These are phyloP conservation scores for Penicillium simplicissimum DNA, from an alignment of 495 filamentous ascomycete genomes.

Conservation along the genomic window DNA sequence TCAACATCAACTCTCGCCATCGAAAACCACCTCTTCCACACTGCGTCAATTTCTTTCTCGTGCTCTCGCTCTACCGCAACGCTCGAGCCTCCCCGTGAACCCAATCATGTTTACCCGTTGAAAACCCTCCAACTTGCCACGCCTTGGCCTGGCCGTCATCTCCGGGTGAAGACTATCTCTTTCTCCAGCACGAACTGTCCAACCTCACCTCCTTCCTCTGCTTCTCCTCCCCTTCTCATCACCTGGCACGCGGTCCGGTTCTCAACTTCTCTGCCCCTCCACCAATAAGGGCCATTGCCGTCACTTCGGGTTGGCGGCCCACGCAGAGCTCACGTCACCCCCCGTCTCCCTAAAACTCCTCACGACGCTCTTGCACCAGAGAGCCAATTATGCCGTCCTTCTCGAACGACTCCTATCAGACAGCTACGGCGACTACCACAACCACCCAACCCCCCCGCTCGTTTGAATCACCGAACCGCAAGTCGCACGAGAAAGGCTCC, in stretches of 20 bases:
- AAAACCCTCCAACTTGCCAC: conserved; percentile 18
- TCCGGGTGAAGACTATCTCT: conserved; percentile 2
- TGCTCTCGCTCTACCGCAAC: neutral
- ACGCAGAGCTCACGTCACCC: conserved; percentile 41
- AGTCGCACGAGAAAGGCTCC: conserved; percentile 48
- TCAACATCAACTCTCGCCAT: neutral
- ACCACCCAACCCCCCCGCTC: conserved; percentile 41
- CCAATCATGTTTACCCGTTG: conserved; percentile 23
- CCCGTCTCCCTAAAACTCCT: conserved; percentile 13
- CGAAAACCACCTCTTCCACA: conserved; percentile 8
- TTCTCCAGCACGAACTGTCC: conserved; percentile 6
- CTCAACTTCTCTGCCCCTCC: conserved; percentile 20
- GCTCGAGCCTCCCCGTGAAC: conserved; percentile 7
- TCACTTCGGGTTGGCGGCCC: conserved; percentile 30
- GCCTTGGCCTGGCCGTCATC: conserved; percentile 11
- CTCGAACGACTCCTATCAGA: conserved; percentile 40
- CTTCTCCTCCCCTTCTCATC: conserved; percentile 14
- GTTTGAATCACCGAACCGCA: conserved; percentile 43
- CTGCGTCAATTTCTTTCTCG: conserved; percentile 10
- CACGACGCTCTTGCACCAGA: neutral
- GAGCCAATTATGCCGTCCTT: conserved; percentile 43
- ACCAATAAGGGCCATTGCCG: conserved; percentile 30
- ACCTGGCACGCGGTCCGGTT: conserved; percentile 26
- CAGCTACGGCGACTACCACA: conserved; percentile 31
- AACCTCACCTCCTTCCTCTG: neutral